Conservation (phyloP, 345 rosid species). For the Mangifera indica region DNA sequence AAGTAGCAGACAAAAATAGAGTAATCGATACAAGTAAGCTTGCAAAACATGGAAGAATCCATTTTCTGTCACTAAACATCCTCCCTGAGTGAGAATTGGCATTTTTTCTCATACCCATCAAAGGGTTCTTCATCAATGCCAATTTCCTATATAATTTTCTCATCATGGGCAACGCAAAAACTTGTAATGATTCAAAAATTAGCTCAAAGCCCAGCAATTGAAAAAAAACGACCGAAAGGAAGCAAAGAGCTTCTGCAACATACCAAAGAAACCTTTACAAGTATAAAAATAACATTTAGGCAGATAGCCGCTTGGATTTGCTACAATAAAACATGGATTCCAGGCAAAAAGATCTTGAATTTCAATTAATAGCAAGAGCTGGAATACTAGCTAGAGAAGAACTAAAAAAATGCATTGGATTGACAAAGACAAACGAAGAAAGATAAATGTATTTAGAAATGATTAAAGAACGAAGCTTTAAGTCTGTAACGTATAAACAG, state of each 20-base stretch:
- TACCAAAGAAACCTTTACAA: conserved; percentile 31
- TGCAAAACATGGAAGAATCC: conserved; percentile 76
- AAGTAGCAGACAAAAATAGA: conserved; percentile 48
- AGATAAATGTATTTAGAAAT: conserved; percentile 20
- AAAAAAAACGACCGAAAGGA: conserved; percentile 24
- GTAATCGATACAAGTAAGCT: conserved; percentile 73
- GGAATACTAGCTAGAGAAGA: conserved; percentile 1
- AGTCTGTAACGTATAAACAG: conserved; percentile 22
- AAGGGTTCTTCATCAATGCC: conserved; percentile 37
- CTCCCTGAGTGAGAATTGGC: conserved; percentile 62
- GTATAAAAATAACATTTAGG: conserved; percentile 25
- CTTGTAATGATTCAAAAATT: conserved; percentile 1
- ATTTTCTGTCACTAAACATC: conserved; percentile 68
- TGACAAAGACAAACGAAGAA: not conserved
- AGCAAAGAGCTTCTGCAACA: conserved; percentile 27
- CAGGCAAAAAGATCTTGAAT: not conserved
- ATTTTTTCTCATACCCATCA: conserved; percentile 50
- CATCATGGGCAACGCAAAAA: conserved; percentile 29
- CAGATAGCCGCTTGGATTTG: conserved; percentile 6
- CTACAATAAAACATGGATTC: conserved; percentile 13
- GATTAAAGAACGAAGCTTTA: conserved; percentile 23
- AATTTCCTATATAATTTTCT: conserved; percentile 49
- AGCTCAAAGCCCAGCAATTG: conserved; percentile 16
- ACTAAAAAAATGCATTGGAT: not conserved
- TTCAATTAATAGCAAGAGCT: conserved; percentile 3